A percentile compares a stretch with the other conserved stretches of the same genome.
These are phyloP conservation scores for Fragaria iinumae DNA, from an alignment of 306 rosid genomes.

Conservation along the genomic window DNA sequence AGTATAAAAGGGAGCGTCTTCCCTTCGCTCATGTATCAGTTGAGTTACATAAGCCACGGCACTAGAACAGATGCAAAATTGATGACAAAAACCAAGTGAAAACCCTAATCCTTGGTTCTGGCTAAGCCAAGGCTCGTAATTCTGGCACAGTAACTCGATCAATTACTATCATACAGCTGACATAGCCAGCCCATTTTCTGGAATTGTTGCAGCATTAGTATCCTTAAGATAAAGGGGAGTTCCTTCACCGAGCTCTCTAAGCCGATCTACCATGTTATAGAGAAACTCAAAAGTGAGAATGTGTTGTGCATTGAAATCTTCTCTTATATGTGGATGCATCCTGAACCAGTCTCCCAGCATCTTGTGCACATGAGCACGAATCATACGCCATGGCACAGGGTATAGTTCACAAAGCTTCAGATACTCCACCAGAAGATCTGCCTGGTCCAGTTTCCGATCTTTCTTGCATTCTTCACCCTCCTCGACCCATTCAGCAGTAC, in stretches of 20 bases:
- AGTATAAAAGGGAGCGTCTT: background rate
- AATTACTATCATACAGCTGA: slow-evolving; percentile 20
- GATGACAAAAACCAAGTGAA: background rate
- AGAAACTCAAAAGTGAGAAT: slow-evolving; percentile 83
- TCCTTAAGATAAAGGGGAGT: slow-evolving; percentile 67
- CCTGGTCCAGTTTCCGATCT: slow-evolving; percentile 70
- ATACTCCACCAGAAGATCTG: slow-evolving; percentile 74
- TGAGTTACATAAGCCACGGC: background rate
- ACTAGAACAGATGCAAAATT: background rate
- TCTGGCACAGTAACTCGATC: slow-evolving; percentile 13
- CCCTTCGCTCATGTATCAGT: background rate
- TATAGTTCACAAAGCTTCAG: slow-evolving; percentile 77
- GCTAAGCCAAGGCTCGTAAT: slow-evolving; percentile 6
- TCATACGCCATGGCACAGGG: slow-evolving; percentile 94
- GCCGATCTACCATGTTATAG: slow-evolving; percentile 61
- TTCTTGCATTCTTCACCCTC: slow-evolving; percentile 34
- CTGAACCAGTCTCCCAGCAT: slow-evolving; percentile 94
- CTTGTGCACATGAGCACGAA: slow-evolving; percentile 88
- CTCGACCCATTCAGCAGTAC: slow-evolving; percentile 59
- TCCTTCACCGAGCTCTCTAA: slow-evolving; percentile 67
- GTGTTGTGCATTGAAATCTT: slow-evolving; percentile 73
- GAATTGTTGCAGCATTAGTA: slow-evolving; percentile 15
- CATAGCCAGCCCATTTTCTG: slow-evolving; percentile 16
- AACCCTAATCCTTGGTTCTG: slow-evolving; percentile 1
- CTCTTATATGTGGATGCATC: slow-evolving; percentile 85